These are phyloP conservation scores for Lepraria neglecta DNA, from an alignment of 495 filamentous ascomycete species.

Conservation along the genomic window DNA sequence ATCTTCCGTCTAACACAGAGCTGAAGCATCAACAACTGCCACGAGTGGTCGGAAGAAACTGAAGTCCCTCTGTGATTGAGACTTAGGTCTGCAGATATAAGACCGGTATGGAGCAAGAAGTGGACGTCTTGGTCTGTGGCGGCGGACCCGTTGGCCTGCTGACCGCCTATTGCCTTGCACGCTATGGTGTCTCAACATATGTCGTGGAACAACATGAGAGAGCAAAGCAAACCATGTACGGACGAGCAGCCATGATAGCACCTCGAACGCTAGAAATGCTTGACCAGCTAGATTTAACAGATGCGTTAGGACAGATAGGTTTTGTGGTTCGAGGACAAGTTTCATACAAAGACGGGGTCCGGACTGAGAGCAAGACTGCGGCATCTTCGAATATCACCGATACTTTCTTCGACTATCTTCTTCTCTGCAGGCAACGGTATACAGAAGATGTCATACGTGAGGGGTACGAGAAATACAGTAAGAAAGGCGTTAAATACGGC, in stretches of 20 bases:
- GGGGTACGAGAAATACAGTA: conserved; percentile 27
- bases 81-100: too few relatives aligned
- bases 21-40: too few relatives aligned
- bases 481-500: conserved; percentile 13
- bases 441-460: conserved; percentile 39
- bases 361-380: conserved; percentile 32
- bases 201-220: conserved; percentile 17
- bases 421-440: conserved; percentile 40
- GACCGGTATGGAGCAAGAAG: background rate
- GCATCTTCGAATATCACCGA: conserved; percentile 36
- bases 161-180: conserved; percentile 66
- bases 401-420: conserved; percentile 39
- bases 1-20: too few relatives aligned
- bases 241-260: conserved; percentile 22
- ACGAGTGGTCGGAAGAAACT: too few relatives aligned
- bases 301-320: conserved; percentile 43
- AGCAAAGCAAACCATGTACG: conserved; percentile 19
- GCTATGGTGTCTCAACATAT: conserved; percentile 43
- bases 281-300: conserved; percentile 43
- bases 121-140: conserved; percentile 74
- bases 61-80: too few relatives aligned
- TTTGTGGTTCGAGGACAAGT: conserved; percentile 45
- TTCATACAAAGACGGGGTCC: conserved; percentile 41
- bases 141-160: conserved; percentile 82
- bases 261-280: conserved; percentile 44